These are phyloP conservation scores for Agaricus subrufescens DNA, from an alignment of 768 basidiomycete species.

Conservation along the genomic window DNA sequence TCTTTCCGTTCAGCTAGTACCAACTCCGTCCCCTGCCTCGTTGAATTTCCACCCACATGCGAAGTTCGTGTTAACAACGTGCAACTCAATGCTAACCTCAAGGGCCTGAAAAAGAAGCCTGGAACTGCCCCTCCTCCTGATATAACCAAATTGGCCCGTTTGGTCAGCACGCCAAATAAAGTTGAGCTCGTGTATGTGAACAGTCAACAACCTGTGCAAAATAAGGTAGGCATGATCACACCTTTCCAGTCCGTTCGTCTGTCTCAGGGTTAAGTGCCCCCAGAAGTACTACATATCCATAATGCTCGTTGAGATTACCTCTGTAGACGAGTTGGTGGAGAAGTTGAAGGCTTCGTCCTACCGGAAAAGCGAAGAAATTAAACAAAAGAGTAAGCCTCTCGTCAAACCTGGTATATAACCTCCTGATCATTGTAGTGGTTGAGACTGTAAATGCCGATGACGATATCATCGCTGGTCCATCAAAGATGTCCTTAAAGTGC, in stretches of 20 bases:
- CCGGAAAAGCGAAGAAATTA: conserved; percentile 56
- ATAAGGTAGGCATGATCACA: conserved; percentile 49
- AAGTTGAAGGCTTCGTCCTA: conserved; percentile 66
- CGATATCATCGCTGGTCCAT: conserved; percentile 86
- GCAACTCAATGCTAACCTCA: conserved; percentile 69
- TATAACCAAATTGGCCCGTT: conserved; percentile 37
- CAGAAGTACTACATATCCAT: conserved; percentile 87
- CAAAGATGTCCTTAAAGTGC: conserved; percentile 90
- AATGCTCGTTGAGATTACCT: conserved; percentile 77
- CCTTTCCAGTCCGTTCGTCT: background rate
- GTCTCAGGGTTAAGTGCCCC: background rate
- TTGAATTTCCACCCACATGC: conserved; percentile 89
- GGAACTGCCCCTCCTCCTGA: conserved; percentile 93
- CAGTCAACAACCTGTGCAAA: conserved; percentile 69
- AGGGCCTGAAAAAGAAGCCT: conserved; percentile 93
- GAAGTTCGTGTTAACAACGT: conserved; percentile 83
- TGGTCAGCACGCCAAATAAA: conserved; percentile 47
- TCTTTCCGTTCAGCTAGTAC: conserved; percentile 42
- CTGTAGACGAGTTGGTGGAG: conserved; percentile 65
- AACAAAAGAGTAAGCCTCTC: conserved; percentile 55
- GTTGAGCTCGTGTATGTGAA: conserved; percentile 91
- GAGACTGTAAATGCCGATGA: conserved; percentile 67
- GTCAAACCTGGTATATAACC: background rate
- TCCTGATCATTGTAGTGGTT: conserved; percentile 42
- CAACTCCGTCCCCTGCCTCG: conserved; percentile 53